Percentiles rank a stretch among this genome's conserved stretches.
Evolutionary conservation across 805 yeast genomes (phyloP).

Genomic region (Metschnikowia santaceciliae): DNA sequence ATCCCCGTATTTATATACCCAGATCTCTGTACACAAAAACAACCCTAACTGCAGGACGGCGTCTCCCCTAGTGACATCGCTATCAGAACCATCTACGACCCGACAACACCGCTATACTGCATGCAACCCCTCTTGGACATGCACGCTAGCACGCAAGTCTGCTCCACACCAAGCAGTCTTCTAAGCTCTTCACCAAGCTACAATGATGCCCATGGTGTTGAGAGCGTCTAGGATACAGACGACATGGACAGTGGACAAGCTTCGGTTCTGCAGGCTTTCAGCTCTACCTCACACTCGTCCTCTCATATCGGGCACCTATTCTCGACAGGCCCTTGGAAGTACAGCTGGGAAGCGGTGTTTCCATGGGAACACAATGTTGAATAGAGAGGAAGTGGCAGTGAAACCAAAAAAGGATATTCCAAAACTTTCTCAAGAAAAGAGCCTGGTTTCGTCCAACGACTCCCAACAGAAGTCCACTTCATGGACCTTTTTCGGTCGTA

Average conservation of each 20-base stretch:
- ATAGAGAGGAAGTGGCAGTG: neutral
- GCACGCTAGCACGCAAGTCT: neutral
- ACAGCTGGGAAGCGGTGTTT: neutral
- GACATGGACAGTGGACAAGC: neutral
- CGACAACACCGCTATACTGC: neutral
- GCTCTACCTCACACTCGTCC: neutral
- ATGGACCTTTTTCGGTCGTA: constrained; percentile 14
- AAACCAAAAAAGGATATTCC: neutral
- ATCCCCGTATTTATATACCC: too few species aligned
- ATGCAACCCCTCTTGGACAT: neutral
- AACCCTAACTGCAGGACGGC: neutral
- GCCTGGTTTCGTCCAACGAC: too few species aligned
- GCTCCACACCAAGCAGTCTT: neutral
- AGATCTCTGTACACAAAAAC: neutral
- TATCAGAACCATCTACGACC: neutral
- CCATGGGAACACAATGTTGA: neutral
- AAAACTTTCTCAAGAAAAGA: too few species aligned
- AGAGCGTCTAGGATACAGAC: neutral
- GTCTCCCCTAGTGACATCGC: neutral
- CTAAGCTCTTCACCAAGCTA: neutral
- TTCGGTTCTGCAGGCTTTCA: neutral
- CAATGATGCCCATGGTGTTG: neutral
- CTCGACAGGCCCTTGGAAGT: neutral
- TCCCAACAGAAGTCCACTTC: neutral
- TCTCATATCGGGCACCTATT: neutral